Evolutionary conservation across 2,329 filamentous ascomycete species (phyloP), one percentile per base, ranked within the genome.

Genomic region (Microsporum audouinii): DNA sequence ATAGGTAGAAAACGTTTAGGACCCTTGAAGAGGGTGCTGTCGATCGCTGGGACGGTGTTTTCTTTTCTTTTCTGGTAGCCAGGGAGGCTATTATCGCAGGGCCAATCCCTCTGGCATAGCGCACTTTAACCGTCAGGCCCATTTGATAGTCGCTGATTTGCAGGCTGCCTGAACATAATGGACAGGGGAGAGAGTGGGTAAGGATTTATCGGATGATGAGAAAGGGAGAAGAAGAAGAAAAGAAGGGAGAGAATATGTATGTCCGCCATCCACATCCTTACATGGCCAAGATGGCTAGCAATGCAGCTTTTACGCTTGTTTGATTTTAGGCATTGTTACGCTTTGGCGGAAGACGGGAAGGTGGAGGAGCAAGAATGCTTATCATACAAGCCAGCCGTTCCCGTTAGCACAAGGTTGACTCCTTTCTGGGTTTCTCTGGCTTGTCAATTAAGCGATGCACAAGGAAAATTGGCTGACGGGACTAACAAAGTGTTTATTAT

Each of bases 341-440:
- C 31, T 55, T 55, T 31, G 49, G 49, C n/a, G 49, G 47, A 23
- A 53, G 3, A 33, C 31, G 31, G 49, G 7, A 23, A 33, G 49
- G 47, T 53, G 49, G 49, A 34, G 31, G 49, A 55, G 49, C 4
- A 2, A 31, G 33, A 17, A 23, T 33, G 49, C 23, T 23, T 47
- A 47, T 47, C 43, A 51, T 14, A 31, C 45, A 29, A 55, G 49
- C 49, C 49, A 55, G 14, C 49, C 49, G 49, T 23, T 34, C 31
- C 17, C n/a, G 10, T 36, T 55, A 55, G 49, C 49, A 55, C 49
- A 55, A 55, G 31, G 49, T 55, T 55, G 49, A 55, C 31, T 55
- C 23, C n/a, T 23, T 23, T 31, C 27, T 55, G 29, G 49, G 43
- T 7, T 2, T 31, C 31, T 36, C 17, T 23, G 17, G 49, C 23